Percentiles rank a stretch among this genome's conserved stretches.
phyloP scores from a whole-genome alignment of 2,329 filamentous ascomycete genomes.

The Cercospora janseana region DNA sequence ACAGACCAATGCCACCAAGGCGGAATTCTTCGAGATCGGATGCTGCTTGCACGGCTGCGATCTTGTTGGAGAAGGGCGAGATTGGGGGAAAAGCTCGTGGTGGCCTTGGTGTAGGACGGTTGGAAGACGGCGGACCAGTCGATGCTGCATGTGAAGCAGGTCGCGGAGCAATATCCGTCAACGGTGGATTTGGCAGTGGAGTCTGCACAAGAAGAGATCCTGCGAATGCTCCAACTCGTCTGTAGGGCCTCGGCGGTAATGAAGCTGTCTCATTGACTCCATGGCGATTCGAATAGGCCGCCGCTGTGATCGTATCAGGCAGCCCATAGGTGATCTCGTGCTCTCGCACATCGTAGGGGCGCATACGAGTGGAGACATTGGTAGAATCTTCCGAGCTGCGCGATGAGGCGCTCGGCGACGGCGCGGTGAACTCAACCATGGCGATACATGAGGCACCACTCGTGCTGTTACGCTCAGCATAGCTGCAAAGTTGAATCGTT shows the following conservation, averaged over 20 bases:
- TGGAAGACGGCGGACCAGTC: background rate
- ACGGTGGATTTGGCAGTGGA: constrained; percentile 2
- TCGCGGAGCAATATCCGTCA: background rate
- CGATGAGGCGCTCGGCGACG: background rate
- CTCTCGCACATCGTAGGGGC: background rate
- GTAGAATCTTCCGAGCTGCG: background rate
- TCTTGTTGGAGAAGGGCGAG: background rate
- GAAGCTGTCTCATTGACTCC: background rate
- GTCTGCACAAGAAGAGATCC: background rate
- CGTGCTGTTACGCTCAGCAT: too few relatives aligned
- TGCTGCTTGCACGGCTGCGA: background rate
- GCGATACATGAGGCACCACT: background rate
- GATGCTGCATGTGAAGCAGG: background rate
- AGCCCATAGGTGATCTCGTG: constrained; percentile 2
- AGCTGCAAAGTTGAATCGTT: too few relatives aligned
- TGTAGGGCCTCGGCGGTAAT: background rate
- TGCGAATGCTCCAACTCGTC: background rate
- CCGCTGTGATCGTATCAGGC: background rate
- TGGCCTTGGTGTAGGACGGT: background rate
- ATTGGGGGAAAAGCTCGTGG: constrained; percentile 1
- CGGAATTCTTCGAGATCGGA: background rate
- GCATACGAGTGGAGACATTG: background rate
- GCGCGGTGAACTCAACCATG: constrained; percentile 1
- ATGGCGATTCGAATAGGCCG: background rate
- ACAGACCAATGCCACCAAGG: background rate